Percentiles rank a stretch among this genome's conserved stretches.
Conservation (phyloP, 805 yeast species). For the Yamadazyma paraphyllophila region DNA sequence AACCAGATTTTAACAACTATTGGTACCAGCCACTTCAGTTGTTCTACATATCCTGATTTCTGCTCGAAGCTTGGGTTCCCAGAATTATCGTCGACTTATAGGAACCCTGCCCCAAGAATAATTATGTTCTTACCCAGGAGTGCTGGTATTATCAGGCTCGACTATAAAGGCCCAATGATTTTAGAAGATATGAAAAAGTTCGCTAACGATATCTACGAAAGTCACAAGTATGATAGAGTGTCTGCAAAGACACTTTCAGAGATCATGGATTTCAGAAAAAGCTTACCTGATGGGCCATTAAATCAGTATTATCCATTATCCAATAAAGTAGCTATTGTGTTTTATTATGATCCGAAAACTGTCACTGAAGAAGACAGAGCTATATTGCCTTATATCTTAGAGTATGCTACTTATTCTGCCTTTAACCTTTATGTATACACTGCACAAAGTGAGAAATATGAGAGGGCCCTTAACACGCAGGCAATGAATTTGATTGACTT, state of each 20-base stretch:
- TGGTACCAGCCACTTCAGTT: slow-evolving; percentile 57
- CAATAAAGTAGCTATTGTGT: slow-evolving; percentile 50
- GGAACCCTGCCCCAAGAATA: slow-evolving; percentile 35
- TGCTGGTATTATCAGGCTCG: slow-evolving; percentile 47
- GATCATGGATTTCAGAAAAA: slow-evolving; percentile 26
- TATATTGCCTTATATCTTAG: slow-evolving; percentile 57
- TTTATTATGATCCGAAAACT: slow-evolving; percentile 49
- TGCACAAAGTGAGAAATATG: slow-evolving; percentile 44
- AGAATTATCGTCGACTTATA: slow-evolving; percentile 22
- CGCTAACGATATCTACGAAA: slow-evolving; percentile 47
- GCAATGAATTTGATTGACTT: slow-evolving; percentile 39
- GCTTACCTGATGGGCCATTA: slow-evolving; percentile 31
- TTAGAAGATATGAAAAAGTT: slow-evolving; percentile 37
- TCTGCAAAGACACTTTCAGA: slow-evolving; percentile 29
- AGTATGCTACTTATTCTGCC: slow-evolving; percentile 54
- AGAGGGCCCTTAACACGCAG: slow-evolving; percentile 41
- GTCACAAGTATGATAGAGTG: slow-evolving; percentile 39
- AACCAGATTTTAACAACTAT: slow-evolving; percentile 42
- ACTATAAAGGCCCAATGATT: slow-evolving; percentile 38
- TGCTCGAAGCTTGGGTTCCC: slow-evolving; percentile 53
- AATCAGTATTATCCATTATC: slow-evolving; percentile 37
- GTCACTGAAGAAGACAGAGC: slow-evolving; percentile 60
- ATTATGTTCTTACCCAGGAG: slow-evolving; percentile 53
- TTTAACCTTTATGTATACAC: slow-evolving; percentile 52
- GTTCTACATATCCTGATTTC: slow-evolving; percentile 47